phyloP scores from a whole-genome alignment of 2,329 filamentous ascomycete species.

The Thermomyces lanuginosus region DNA sequence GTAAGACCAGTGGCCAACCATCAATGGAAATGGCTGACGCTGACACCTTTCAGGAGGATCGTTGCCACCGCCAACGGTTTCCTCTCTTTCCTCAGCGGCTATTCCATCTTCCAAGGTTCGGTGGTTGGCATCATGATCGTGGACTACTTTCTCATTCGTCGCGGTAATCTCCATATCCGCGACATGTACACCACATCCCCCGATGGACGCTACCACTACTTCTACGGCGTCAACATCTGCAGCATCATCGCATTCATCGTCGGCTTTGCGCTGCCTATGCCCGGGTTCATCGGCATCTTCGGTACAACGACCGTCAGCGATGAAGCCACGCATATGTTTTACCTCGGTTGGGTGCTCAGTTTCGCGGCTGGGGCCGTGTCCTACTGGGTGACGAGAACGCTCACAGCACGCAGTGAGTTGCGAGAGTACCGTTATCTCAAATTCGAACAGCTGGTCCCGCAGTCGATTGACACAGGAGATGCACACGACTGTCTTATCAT shows the following conservation, averaged over 20 bases:
- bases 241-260: conserved; percentile 11
- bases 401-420: conserved; percentile 5
- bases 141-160: conserved; percentile 20
- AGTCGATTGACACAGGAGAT: conserved; percentile 3
- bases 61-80: conserved; percentile 11
- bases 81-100: conserved; percentile 11
- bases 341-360: conserved; percentile 12
- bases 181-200: conserved; percentile 16
- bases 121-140: conserved; percentile 16
- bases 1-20: conserved; percentile 9
- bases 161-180: conserved; percentile 18
- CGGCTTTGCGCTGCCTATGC: conserved; percentile 11
- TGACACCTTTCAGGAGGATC: conserved; percentile 7
- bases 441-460: conserved; percentile 5
- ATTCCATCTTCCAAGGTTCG: conserved; percentile 11
- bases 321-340: conserved; percentile 10
- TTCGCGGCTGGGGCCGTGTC: conserved; percentile 9
- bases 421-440: background rate
- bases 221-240: conserved; percentile 15
- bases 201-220: conserved; percentile 18
- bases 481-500: conserved; percentile 3
- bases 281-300: conserved; percentile 10
- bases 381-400: conserved; percentile 8
- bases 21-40: background rate
- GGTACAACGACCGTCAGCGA: conserved; percentile 5